Percentiles rank a stretch among this genome's conserved stretches.
Conservation (phyloP, 371 early-diverging fungal genomes). For the Syncephalastrum sp. region DNA sequence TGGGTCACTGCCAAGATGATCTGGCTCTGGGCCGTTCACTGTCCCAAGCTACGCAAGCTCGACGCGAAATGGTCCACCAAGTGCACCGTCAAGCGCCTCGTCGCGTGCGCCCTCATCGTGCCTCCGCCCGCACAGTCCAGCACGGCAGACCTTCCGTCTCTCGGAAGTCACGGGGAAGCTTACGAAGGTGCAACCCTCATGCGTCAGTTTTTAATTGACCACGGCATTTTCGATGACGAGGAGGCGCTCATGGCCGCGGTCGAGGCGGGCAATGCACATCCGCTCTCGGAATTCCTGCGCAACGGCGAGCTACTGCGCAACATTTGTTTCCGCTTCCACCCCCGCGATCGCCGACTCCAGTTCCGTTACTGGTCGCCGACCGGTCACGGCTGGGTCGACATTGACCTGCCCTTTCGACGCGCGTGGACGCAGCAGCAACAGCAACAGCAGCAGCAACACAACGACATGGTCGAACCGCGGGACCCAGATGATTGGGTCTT, state of each 20-base stretch:
- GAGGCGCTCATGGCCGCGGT: too few species aligned
- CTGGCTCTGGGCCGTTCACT: slow-evolving; percentile 40
- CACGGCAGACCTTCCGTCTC: not conserved
- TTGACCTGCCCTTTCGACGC: too few species aligned
- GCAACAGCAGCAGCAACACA: not conserved
- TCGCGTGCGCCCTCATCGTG: slow-evolving; percentile 17
- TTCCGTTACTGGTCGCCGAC: not conserved
- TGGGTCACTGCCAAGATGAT: slow-evolving; percentile 59
- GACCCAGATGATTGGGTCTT: not conserved
- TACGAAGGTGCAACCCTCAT: not conserved
- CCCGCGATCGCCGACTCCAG: slow-evolving; percentile 2
- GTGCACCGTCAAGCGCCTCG: slow-evolving; percentile 38
- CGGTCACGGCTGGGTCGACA: too few species aligned
- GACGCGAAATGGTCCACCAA: slow-evolving; percentile 50
- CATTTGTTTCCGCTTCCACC: slow-evolving; percentile 1
- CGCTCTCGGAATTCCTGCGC: slow-evolving; percentile 2
- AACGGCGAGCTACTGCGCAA: slow-evolving; percentile 4
- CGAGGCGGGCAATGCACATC: too few species aligned
- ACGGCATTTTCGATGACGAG: not conserved
- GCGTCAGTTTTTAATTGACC: not conserved
- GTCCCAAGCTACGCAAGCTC: slow-evolving; percentile 34
- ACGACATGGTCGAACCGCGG: slow-evolving; percentile 10
- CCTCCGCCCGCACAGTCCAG: not conserved
- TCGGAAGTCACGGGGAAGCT: not conserved
- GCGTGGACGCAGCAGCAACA: not conserved